These are phyloP conservation scores for Dothistroma septosporum DNA, from an alignment of 2,329 filamentous ascomycete genomes.

Conservation along the genomic window DNA sequence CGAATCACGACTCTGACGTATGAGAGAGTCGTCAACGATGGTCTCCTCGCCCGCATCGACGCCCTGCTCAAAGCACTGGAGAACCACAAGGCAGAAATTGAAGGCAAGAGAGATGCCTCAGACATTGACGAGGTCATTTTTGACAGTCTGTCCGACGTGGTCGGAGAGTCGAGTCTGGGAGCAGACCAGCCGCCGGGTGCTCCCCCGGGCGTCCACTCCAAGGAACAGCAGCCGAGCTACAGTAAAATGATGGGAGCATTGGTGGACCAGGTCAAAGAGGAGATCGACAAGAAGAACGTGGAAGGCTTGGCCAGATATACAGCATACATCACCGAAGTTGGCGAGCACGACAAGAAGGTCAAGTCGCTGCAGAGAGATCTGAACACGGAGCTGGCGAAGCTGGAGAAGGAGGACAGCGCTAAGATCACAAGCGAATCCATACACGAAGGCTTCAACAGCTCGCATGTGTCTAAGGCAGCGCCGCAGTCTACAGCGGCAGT, in stretches of 20 bases:
- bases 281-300: constrained; percentile 67
- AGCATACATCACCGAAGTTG: constrained; percentile 74
- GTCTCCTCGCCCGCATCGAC: constrained; percentile 78
- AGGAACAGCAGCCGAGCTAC: constrained; percentile 75
- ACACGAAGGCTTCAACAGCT: constrained; percentile 86
- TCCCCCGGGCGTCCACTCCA: constrained; percentile 73
- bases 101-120: constrained; percentile 55
- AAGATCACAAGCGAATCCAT: constrained; percentile 94
- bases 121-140: constrained; percentile 81
- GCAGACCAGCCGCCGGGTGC: constrained; percentile 72
- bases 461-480: constrained; percentile 63
- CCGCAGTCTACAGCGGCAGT: constrained; percentile 23
- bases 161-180: constrained; percentile 61
- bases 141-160: constrained; percentile 72
- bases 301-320: constrained; percentile 56
- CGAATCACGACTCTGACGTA: constrained; percentile 91
- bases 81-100: constrained; percentile 59
- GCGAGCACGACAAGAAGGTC: constrained; percentile 73
- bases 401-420: constrained; percentile 77
- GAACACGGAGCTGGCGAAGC: constrained; percentile 65
- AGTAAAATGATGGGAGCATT: constrained; percentile 98
- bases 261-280: constrained; percentile 86
- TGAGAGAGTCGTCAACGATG: constrained; percentile 88
- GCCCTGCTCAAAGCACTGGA: constrained; percentile 70
- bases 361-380: constrained; percentile 72